Conservation (phyloP, 352 stramenopile genomes). For the Discostella stelligera region DNA sequence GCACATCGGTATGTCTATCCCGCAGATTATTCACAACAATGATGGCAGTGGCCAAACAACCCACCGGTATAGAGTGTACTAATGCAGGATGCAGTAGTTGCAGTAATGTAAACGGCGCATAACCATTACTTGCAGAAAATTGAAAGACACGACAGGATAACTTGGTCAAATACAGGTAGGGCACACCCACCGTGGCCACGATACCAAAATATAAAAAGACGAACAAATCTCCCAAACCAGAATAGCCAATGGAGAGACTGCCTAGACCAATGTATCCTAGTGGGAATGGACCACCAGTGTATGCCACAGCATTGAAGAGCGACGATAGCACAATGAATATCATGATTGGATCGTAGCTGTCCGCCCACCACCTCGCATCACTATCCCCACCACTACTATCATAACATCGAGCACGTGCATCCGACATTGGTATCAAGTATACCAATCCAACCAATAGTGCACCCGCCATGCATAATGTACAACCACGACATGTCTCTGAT, state of each 20-base stretch:
- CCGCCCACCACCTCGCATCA: neutral
- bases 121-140: neutral
- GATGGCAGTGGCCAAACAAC: conserved; percentile 75
- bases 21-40: conserved; percentile 84
- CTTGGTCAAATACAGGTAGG: conserved; percentile 63
- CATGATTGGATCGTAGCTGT: conserved; percentile 50
- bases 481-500: conserved; percentile 61
- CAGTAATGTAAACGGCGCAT: neutral
- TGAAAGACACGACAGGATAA: conserved; percentile 7
- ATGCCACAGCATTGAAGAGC: conserved; percentile 79
- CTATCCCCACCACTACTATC: neutral
- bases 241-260: conserved; percentile 77
- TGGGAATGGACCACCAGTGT: conserved; percentile 80
- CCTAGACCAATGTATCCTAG: conserved; percentile 78
- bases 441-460: conserved; percentile 53
- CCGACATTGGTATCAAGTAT: conserved; percentile 30
- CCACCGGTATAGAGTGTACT: conserved; percentile 61
- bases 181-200: conserved; percentile 70
- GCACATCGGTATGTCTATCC: conserved; percentile 77
- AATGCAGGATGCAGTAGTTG: conserved; percentile 32
- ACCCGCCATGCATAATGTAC: conserved; percentile 51
- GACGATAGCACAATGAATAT: conserved; percentile 63
- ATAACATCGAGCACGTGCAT: conserved; percentile 1
- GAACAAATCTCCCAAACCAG: conserved; percentile 80
- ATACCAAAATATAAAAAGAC: conserved; percentile 84